Evolutionary conservation across 2,329 filamentous ascomycete species (phyloP).

Genomic region (Dryadomyces quercivorus): DNA sequence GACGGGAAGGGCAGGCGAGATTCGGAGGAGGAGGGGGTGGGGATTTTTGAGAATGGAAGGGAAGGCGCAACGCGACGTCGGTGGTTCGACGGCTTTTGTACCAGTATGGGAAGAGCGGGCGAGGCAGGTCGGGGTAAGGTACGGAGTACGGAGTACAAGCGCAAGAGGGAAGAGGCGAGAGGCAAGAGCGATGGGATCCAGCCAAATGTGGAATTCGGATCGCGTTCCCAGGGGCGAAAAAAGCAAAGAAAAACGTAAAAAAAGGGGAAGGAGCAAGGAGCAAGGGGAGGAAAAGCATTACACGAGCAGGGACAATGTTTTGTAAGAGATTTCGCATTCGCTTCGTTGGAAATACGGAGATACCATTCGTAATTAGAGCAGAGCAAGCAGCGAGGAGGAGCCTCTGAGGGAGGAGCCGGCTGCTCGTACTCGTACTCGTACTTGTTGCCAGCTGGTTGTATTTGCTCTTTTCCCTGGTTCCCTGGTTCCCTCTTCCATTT

Average conservation of each 20-base stretch:
- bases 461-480: too few species aligned
- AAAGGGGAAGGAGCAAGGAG: not conserved
- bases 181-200: not conserved
- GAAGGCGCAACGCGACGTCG: not conserved
- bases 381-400: too few species aligned
- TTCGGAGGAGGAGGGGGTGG: constrained; percentile 2
- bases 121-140: not conserved
- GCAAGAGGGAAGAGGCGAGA: not conserved
- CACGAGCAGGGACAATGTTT: not conserved
- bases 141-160: not conserved
- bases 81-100: not conserved
- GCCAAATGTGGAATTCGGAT: not conserved
- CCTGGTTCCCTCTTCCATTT: too few species aligned
- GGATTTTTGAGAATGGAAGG: not conserved
- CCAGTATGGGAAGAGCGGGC: not conserved
- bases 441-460: too few species aligned
- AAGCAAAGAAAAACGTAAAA: not conserved
- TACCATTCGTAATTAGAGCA: too few species aligned
- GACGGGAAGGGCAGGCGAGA: constrained; percentile 3
- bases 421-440: too few species aligned
- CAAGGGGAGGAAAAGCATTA: too few species aligned
- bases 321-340: too few species aligned
- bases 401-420: too few species aligned
- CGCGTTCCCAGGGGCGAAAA: not conserved
- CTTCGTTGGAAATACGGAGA: too few species aligned